Conservation (phyloP, 805 yeast species). For the Cyberlindnera mycetangii region DNA sequence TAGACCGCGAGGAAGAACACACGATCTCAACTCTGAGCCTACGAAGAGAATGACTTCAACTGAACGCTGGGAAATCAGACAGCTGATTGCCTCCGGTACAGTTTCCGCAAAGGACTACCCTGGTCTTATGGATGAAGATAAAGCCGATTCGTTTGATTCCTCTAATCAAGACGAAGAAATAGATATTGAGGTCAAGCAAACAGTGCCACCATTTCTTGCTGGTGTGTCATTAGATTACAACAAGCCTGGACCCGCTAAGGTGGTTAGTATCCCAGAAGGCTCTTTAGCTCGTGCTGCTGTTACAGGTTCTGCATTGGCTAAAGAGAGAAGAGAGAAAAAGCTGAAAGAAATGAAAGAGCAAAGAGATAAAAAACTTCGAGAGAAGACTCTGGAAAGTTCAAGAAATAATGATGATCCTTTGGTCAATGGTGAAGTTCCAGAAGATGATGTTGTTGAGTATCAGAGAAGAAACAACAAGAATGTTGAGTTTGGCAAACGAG, state of each 20-base stretch:
- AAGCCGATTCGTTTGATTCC: conserved; percentile 25
- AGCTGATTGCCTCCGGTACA: conserved; percentile 77
- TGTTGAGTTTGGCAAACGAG: conserved; percentile 35
- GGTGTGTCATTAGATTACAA: conserved; percentile 42
- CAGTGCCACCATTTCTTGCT: conserved; percentile 69
- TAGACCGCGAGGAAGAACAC: conserved; percentile 2
- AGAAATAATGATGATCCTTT: conserved; percentile 13
- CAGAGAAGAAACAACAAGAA: conserved; percentile 28
- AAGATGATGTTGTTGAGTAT: conserved; percentile 28
- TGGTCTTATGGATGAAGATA: conserved; percentile 45
- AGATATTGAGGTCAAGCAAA: conserved; percentile 69
- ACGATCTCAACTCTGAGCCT: neutral
- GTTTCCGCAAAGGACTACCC: conserved; percentile 67
- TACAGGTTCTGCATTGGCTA: conserved; percentile 67
- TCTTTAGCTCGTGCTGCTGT: conserved; percentile 72
- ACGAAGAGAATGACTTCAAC: conserved; percentile 63
- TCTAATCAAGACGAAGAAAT: conserved; percentile 40
- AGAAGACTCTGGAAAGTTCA: conserved; percentile 18
- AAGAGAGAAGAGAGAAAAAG: conserved; percentile 60
- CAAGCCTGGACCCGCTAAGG: conserved; percentile 49
- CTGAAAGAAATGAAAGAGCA: conserved; percentile 49
- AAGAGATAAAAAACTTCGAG: conserved; percentile 51
- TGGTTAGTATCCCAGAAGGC: conserved; percentile 76
- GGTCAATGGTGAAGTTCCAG: conserved; percentile 14
- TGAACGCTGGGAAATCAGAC: conserved; percentile 88